phyloP scores from a whole-genome alignment of 1,284 basidiomycete species.

The Ceratobasidium sp. region DNA sequence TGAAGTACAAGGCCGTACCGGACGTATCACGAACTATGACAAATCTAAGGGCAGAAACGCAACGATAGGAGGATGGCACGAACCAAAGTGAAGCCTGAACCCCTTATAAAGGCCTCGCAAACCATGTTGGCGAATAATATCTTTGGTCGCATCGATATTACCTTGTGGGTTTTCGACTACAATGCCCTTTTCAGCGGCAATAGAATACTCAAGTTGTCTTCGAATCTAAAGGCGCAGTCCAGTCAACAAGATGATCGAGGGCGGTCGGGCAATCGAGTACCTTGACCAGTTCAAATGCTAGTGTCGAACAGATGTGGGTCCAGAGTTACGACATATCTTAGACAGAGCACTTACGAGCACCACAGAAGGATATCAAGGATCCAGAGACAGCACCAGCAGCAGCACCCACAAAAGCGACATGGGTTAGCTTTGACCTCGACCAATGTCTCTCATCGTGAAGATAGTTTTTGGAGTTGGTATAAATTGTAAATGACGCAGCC shows the following conservation, averaged over 20 bases:
- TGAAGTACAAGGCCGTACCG: conserved; percentile 86
- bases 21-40: conserved; percentile 77
- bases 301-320: conserved; percentile 20
- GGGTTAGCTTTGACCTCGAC: conserved; percentile 66
- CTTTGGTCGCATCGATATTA: conserved; percentile 69
- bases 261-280: conserved; percentile 56
- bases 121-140: conserved; percentile 67
- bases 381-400: conserved; percentile 85
- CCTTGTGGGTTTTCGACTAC: conserved; percentile 73
- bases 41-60: not conserved
- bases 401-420: conserved; percentile 79
- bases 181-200: conserved; percentile 80
- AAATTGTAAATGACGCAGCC: conserved; percentile 93
- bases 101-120: conserved; percentile 82
- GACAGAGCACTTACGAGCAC: conserved; percentile 73
- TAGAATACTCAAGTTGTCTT: conserved; percentile 93
- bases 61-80: conserved; percentile 48
- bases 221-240: conserved; percentile 67
- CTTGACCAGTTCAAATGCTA: conserved; percentile 96
- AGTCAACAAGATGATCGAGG: not conserved
- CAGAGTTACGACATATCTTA: not conserved
- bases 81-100: conserved; percentile 81
- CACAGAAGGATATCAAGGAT: conserved; percentile 81
- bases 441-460: conserved; percentile 72
- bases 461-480: conserved; percentile 86